phyloP scores from a whole-genome alignment of 1,284 basidiomycete genomes.

The Pseudozyma sp. region DNA sequence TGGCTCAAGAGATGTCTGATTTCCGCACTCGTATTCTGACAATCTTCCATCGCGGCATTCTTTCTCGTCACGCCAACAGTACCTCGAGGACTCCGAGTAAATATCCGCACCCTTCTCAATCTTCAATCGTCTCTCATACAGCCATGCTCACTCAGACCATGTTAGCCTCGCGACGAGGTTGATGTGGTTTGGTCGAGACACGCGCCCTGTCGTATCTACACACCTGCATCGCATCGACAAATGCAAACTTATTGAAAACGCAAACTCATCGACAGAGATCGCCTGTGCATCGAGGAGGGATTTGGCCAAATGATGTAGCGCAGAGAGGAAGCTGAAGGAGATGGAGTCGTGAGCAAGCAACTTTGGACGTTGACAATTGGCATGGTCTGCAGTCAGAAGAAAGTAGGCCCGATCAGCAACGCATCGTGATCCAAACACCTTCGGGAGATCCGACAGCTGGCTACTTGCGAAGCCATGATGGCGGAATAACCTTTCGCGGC shows the following conservation, averaged over 20 bases:
- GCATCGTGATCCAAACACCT: no score
- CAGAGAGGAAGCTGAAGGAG: not conserved
- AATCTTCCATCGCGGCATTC: not conserved
- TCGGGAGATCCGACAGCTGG: no score
- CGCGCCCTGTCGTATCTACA: no score
- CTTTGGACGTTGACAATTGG: no score
- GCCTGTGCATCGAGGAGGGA: not conserved
- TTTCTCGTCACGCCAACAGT: slow-evolving; percentile 18
- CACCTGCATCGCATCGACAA: not conserved
- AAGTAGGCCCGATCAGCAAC: no score
- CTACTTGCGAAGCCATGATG: no score
- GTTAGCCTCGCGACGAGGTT: no score
- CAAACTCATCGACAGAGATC: not conserved
- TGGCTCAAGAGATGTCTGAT: no score
- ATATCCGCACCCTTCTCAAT: slow-evolving; percentile 1
- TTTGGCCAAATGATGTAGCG: not conserved
- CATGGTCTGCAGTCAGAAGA: no score
- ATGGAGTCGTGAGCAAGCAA: not conserved
- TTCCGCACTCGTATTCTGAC: slow-evolving; percentile 5
- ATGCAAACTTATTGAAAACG: slow-evolving; percentile 4
- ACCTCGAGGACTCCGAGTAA: slow-evolving; percentile 49
- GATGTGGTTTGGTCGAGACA: no score
- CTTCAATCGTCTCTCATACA: not conserved
- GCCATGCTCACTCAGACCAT: not conserved
- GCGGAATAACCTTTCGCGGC: no score